phyloP scores from a whole-genome alignment of 2,329 filamentous ascomycete species.

The Blumeria graminis region DNA sequence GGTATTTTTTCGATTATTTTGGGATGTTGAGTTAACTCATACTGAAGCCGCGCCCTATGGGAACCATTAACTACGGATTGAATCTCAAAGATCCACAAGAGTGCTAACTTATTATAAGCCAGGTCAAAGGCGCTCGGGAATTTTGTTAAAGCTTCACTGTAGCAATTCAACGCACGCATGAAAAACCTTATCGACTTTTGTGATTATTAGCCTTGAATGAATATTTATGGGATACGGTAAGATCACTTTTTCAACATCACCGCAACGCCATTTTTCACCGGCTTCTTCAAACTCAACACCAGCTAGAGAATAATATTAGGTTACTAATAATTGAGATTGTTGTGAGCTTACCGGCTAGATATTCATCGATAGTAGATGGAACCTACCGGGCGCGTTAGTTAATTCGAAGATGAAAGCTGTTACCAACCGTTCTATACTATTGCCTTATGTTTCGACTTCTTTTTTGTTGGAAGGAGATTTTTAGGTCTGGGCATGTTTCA shows the following conservation, averaged over 20 bases:
- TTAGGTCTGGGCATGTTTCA: slow-evolving; percentile 13
- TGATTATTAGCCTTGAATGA: slow-evolving; percentile 1
- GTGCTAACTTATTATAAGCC: slow-evolving; percentile 45
- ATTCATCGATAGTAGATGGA: slow-evolving; percentile 41
- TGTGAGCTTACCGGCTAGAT: slow-evolving; percentile 26
- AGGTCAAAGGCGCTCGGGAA: slow-evolving; percentile 42
- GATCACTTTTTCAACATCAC: slow-evolving; percentile 34
- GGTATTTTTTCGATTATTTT: slow-evolving; percentile 34
- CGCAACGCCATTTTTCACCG: slow-evolving; percentile 50
- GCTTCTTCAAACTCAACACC: slow-evolving; percentile 47
- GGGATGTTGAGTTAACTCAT: slow-evolving; percentile 43
- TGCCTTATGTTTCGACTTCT: slow-evolving; percentile 14
- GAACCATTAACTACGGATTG: slow-evolving; percentile 2
- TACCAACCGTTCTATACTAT: slow-evolving; percentile 5
- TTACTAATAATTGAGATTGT: not conserved
- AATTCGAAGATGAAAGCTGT: not conserved
- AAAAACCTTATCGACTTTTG: slow-evolving; percentile 23
- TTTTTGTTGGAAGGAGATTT: slow-evolving; percentile 18
- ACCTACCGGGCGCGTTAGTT: slow-evolving; percentile 15
- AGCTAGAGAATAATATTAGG: slow-evolving; percentile 15
- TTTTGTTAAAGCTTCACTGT: slow-evolving; percentile 34
- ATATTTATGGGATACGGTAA: slow-evolving; percentile 1
- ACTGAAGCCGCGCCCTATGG: slow-evolving; percentile 38
- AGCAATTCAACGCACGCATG: slow-evolving; percentile 39
- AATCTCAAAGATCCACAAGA: not conserved